A percentile compares a stretch with the other conserved stretches of the same genome.
Conservation (phyloP, 1,284 basidiomycete genomes). For the Polyporus tsugae region DNA sequence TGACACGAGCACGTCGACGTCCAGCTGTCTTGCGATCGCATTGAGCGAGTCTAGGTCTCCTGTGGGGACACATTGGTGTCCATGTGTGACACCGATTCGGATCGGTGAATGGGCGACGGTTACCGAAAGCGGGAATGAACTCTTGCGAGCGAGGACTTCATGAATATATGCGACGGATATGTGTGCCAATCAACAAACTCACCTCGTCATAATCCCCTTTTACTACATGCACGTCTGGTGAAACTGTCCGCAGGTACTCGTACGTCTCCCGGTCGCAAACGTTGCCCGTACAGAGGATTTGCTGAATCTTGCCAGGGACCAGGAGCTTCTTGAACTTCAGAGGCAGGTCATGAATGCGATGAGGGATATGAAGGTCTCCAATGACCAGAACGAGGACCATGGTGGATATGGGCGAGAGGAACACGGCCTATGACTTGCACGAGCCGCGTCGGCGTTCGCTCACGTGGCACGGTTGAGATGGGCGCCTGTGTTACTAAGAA, state of each 20-base stretch:
- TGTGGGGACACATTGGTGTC: constrained; percentile 93
- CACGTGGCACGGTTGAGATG: constrained; percentile 31
- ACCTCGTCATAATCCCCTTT: constrained; percentile 97
- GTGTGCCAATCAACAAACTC: constrained; percentile 29
- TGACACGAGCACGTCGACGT: constrained; percentile 94
- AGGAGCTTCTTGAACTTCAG: constrained; percentile 97
- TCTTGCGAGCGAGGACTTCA: constrained; percentile 47
- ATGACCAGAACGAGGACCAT: constrained; percentile 94
- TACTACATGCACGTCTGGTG: constrained; percentile 94
- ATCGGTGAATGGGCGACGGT: constrained; percentile 90
- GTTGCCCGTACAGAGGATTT: constrained; percentile 98
- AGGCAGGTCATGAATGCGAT: constrained; percentile 89
- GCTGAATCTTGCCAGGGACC: constrained; percentile 97
- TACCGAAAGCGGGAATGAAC: constrained; percentile 83
- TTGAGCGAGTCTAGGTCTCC: constrained; percentile 92
- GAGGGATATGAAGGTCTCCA: constrained; percentile 94
- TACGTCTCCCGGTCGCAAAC: constrained; percentile 97
- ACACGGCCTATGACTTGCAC: constrained; percentile 8
- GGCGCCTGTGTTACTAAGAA: constrained; percentile 28
- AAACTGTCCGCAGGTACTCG: constrained; percentile 96
- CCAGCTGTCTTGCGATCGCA: constrained; percentile 92
- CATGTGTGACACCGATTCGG: constrained; percentile 93
- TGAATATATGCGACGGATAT: neutral
- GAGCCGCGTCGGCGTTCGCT: neutral
- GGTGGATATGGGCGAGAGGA: constrained; percentile 21